Evolutionary conservation across 805 yeast species (phyloP).

Genomic region (Cyberlindnera petersonii): DNA sequence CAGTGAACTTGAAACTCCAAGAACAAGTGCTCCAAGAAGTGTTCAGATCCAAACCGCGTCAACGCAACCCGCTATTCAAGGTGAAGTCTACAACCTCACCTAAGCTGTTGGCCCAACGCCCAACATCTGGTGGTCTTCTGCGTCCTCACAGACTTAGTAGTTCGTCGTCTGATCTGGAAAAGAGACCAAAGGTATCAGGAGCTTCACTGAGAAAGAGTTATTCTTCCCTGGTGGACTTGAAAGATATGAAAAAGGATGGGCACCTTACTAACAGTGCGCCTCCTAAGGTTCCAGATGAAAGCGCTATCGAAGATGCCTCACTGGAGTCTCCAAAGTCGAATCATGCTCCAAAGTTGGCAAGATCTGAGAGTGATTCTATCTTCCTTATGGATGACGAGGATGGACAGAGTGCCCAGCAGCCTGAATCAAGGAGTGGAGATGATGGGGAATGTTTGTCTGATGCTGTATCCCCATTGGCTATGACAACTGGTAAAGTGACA

Average conservation of each 20-base stretch:
- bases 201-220: constrained; percentile 19
- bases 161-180: constrained; percentile 24
- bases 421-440: constrained; percentile 4
- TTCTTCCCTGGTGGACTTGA: constrained; percentile 26
- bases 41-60: constrained; percentile 43
- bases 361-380: constrained; percentile 32
- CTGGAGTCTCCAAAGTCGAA: not conserved
- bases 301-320: constrained; percentile 5
- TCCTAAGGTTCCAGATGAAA: not conserved
- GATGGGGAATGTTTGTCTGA: constrained; percentile 19
- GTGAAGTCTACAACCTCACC: constrained; percentile 23
- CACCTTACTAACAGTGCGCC: not conserved
- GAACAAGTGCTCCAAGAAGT: constrained; percentile 72
- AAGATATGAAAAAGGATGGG: constrained; percentile 12
- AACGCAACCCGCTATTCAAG: constrained; percentile 4
- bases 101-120: constrained; percentile 13
- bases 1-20: constrained; percentile 64
- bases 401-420: constrained; percentile 11
- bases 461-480: constrained; percentile 20
- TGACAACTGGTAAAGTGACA: constrained; percentile 31
- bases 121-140: constrained; percentile 3
- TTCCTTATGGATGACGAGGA: constrained; percentile 45
- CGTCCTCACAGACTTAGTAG: constrained; percentile 23
- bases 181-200: constrained; percentile 17
- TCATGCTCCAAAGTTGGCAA: constrained; percentile 5